Percentiles rank a stretch among this genome's conserved stretches.
These are phyloP conservation scores for Trametes hirsuta DNA, from an alignment of 1,284 basidiomycete genomes.

Conservation along the genomic window DNA sequence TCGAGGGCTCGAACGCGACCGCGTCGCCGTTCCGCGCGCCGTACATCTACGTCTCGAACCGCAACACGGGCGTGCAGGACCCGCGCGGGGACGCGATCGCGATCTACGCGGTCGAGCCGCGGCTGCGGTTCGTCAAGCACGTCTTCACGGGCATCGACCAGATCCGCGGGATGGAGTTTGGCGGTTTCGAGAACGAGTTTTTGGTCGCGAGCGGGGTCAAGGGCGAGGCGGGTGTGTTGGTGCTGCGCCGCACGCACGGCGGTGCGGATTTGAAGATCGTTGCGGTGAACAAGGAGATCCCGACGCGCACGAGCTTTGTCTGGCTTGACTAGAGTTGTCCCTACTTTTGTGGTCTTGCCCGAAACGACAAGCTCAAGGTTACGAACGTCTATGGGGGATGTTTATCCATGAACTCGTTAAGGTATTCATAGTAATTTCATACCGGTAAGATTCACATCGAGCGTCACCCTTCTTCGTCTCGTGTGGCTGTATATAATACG, in stretches of 20 bases:
- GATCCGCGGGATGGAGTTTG: slow-evolving; percentile 65
- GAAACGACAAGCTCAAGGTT: no score
- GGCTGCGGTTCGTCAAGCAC: slow-evolving; percentile 46
- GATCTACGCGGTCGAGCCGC: slow-evolving; percentile 34
- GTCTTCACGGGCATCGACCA: slow-evolving; percentile 66
- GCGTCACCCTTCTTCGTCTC: no score
- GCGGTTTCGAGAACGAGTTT: slow-evolving; percentile 51
- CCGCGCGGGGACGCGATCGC: slow-evolving; percentile 42
- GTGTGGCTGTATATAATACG: no score
- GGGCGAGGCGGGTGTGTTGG: slow-evolving; percentile 55
- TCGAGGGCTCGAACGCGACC: slow-evolving; percentile 26
- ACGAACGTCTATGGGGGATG: no score
- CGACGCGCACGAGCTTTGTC: slow-evolving; percentile 57
- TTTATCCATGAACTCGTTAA: no score
- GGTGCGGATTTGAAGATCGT: slow-evolving; percentile 58
- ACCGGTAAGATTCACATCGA: no score
- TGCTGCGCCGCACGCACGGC: slow-evolving; percentile 55
- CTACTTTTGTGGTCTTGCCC: background rate
- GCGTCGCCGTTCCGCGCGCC: slow-evolving; percentile 32
- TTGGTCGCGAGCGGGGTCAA: slow-evolving; percentile 57
- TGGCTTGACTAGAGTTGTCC: slow-evolving; percentile 31
- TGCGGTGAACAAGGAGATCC: slow-evolving; percentile 52
- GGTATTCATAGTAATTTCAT: no score
- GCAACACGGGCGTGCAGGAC: slow-evolving; percentile 38
- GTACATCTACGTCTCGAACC: slow-evolving; percentile 44